Evolutionary conservation across 257 asterid genomes (phyloP), one percentile per base, ranked within the genome.

Genomic region (Nicotiana benthamiana): DNA sequence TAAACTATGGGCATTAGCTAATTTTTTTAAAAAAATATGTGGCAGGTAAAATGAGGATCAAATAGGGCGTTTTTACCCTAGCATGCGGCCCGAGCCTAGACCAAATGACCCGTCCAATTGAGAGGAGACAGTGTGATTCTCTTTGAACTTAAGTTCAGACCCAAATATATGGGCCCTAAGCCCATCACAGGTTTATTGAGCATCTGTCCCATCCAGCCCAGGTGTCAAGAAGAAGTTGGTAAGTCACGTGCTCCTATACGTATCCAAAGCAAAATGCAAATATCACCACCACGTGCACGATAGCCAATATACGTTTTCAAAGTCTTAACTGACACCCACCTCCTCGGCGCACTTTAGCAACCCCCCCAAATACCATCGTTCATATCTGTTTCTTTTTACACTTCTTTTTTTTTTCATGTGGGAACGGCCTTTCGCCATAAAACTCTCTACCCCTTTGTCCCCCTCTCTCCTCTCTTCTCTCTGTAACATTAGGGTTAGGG

Each of bases 301-400:
- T 87, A 85, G 87, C 79, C 75, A 20, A 61, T 57, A 70, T 43
- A 26, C 61, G 61, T 26, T 48, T 24, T 59, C 9, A 74, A 70
- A 26, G 76, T 22, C 80, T 60, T 59, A 64, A 75, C 79, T 70
- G 81, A 63, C 83, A 80, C 65, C 66, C 63, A 81, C 59, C 54
- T 70, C 53, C 53, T 26, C 30, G 17, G 94, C 48, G 89, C 89
- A 91, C 81, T 34, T 86, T 90, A 92, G 92, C 87, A 63, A 26
- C 84, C 80, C 78, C 77, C 54, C 77, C 40, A 36, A 48, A 34
- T 28, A 80, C 67, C 1, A 40, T 59, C 59, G 70, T 56, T 74
- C 88, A 26, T 80, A 80, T 81, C 86, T 83, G 56, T 80, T 81
- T 84, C 76, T 80, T 80, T 70, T 81, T 79, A 36, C 12, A n/a